Conservation (phyloP, 345 rosid genomes). For the Noccaea bulbosa region DNA sequence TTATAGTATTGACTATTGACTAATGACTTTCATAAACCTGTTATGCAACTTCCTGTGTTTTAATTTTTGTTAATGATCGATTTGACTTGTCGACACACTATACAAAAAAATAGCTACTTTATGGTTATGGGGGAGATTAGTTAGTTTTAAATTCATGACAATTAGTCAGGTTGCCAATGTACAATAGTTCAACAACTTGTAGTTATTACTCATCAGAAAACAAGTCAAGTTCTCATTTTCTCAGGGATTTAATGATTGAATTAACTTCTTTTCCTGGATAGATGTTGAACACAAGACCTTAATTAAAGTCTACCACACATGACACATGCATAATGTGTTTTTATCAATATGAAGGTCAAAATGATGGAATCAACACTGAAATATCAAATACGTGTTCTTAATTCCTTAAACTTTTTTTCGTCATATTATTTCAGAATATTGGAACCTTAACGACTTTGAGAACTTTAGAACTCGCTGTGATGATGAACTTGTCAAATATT, state of each 20-base stretch:
- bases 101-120: not conserved
- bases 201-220: not conserved
- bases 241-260: not conserved
- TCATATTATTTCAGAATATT: not conserved
- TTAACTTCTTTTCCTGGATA: not conserved
- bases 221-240: not conserved
- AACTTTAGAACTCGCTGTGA: not conserved
- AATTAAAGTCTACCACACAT: slow-evolving; percentile 1
- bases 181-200: not conserved
- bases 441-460: not conserved
- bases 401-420: not conserved
- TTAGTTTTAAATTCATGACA: not conserved
- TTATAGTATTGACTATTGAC: no score
- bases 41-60: no score
- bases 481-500: no score
- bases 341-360: not conserved
- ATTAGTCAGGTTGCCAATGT: not conserved
- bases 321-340: not conserved
- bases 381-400: not conserved
- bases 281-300: not conserved
- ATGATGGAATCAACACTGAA: not conserved
- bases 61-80: not conserved
- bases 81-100: not conserved
- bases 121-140: not conserved
- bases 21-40: no score